These are phyloP conservation scores for Oryza rufipogon DNA, from an alignment of 176 grass and related monocot species.

Conservation along the genomic window DNA sequence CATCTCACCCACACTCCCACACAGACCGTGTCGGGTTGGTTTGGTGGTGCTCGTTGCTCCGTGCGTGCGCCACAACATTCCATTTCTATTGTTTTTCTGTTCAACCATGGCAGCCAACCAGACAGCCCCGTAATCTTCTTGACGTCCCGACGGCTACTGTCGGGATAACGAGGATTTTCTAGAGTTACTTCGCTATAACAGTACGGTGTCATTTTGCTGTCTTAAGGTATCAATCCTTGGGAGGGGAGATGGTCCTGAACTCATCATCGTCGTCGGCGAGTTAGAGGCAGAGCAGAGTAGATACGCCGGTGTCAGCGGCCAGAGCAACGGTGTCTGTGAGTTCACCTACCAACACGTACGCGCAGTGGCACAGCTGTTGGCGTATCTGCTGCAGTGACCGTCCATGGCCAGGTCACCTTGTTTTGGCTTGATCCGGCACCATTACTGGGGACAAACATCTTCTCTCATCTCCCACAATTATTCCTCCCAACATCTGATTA, in stretches of 20 bases:
- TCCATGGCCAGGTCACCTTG: conserved; percentile 8
- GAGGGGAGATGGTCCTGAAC: neutral
- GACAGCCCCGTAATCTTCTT: too few relatives aligned
- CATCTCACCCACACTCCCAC: neutral
- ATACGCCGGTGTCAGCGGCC: conserved; percentile 32
- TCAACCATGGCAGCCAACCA: neutral
- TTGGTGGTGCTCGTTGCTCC: neutral
- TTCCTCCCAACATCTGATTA: neutral
- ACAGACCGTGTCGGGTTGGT: neutral
- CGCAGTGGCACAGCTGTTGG: neutral
- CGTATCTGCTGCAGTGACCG: neutral
- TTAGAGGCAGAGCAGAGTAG: neutral
- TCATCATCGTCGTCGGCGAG: neutral
- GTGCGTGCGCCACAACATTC: neutral
- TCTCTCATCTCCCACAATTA: neutral
- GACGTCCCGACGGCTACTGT: too few relatives aligned
- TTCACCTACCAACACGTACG: conserved; percentile 23
- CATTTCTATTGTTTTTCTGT: neutral
- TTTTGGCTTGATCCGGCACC: conserved; percentile 9
- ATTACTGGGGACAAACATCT: neutral
- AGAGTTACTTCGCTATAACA: too few relatives aligned
- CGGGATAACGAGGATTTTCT: too few relatives aligned
- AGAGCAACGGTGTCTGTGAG: conserved; percentile 37
- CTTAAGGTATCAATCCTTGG: too few relatives aligned
- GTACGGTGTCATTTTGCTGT: neutral